These are phyloP conservation scores for Ophiobolus disseminans DNA, from an alignment of 2,329 filamentous ascomycete genomes.

Conservation along the genomic window DNA sequence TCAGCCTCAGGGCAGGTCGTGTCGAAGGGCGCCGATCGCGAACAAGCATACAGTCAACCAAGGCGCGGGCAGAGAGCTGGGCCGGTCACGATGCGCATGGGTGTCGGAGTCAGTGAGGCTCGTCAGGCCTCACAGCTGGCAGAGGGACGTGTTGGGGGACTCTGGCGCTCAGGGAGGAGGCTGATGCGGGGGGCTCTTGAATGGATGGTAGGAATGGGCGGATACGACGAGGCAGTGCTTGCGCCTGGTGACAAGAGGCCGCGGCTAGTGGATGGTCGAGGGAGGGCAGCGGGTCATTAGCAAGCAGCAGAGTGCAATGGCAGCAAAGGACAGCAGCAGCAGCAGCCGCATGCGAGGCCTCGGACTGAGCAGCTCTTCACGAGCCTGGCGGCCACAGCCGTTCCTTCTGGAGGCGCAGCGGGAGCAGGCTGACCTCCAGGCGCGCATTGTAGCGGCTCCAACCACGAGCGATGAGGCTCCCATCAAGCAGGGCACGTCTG, in stretches of 20 bases:
- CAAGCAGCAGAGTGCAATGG: conserved; percentile 1
- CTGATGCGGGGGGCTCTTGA: conserved; percentile 30
- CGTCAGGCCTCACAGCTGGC: conserved; percentile 9
- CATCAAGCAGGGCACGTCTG: conserved; percentile 12
- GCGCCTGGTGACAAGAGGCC: neutral
- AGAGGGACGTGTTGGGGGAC: conserved; percentile 7
- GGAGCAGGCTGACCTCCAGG: conserved; percentile 15
- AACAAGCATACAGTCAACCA: conserved; percentile 28
- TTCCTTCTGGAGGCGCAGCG: conserved; percentile 11
- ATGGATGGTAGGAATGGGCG: neutral
- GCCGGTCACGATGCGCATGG: conserved; percentile 18
- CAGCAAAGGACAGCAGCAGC: neutral
- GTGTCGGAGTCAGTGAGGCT: conserved; percentile 12
- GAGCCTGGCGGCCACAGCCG: conserved; percentile 10
- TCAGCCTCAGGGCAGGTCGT: conserved; percentile 49
- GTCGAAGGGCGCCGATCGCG: conserved; percentile 44
- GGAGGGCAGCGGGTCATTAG: neutral
- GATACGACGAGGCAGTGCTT: neutral
- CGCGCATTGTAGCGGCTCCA: conserved; percentile 12
- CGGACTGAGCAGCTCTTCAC: neutral
- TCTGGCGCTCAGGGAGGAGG: conserved; percentile 20
- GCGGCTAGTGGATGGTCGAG: neutral
- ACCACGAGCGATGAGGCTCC: conserved; percentile 22
- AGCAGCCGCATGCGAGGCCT: neutral
- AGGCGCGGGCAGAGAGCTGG: conserved; percentile 25